Evolutionary conservation across 176 grass and related monocot species (phyloP), one percentile per base, ranked within the genome.

Genomic region (Sorghum bicolor): DNA sequence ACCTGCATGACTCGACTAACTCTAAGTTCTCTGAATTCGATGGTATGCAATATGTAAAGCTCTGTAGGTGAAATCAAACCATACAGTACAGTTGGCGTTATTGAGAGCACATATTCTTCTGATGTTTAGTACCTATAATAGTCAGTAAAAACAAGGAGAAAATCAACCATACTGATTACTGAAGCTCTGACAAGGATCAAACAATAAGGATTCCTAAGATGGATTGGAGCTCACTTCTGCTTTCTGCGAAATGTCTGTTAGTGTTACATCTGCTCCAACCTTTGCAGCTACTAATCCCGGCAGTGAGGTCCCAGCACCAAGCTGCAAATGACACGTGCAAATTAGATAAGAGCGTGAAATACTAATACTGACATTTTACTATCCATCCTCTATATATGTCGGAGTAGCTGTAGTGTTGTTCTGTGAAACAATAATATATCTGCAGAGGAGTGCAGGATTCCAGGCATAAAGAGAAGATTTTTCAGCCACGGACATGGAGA

Each of bases 221-320:
- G 48, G 48, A 52, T 20, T 20, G 17, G 5, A 52, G 0, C 48
- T 52, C 48, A 52, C 48, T 52, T 52, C 48, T 52, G 48, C 0
- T 2, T 52, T 52, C 5, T 52, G 48, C 2, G 48, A 16, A 20
- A 52, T 52, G 17, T 19, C 48, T 52, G 48, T 93, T 40, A 94
- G 55, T 57, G 76, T 94, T 52, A 94, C 95, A 80, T 93, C 34
- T 67, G 87, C 88, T 73, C 92, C 90, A 73, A 91, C 76, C 60
- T 94, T 93, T 25, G 95, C 86, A 68, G 95, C 92, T 84, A 94
- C 92, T 78, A 97, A 76, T 14, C 95, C 92, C 2, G 92, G 95
- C 31, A 94, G 64, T 36, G 95, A 94, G 15, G 92, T 97, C 34
- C 92, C 95, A 22, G 92, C 90, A 58, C 92, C 90, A 50, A 97